phyloP scores from a whole-genome alignment of 495 filamentous ascomycete species.

The Immersiella caudata region DNA sequence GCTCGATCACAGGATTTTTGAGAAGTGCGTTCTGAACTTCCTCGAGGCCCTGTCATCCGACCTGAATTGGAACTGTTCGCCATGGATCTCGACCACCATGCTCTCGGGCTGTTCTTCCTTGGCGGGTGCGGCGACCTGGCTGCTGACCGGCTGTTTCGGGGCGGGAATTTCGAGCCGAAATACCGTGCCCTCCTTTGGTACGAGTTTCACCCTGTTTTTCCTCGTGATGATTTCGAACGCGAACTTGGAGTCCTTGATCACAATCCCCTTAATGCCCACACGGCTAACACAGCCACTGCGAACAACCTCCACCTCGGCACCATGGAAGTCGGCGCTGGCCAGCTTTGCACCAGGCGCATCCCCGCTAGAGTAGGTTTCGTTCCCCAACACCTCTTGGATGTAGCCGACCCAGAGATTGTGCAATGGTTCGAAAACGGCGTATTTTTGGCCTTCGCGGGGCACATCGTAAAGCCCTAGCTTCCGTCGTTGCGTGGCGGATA shows the following conservation, averaged over 20 bases:
- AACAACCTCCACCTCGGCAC: slow-evolving; percentile 81
- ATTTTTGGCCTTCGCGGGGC: slow-evolving; percentile 67
- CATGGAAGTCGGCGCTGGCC: slow-evolving; percentile 85
- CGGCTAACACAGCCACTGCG: slow-evolving; percentile 75
- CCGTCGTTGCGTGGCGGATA: slow-evolving; percentile 82
- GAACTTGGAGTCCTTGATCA: slow-evolving; percentile 84
- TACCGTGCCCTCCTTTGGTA: slow-evolving; percentile 88
- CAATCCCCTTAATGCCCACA: slow-evolving; percentile 83
- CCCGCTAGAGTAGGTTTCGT: slow-evolving; percentile 47
- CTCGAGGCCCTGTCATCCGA: slow-evolving; percentile 83
- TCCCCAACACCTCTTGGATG: slow-evolving; percentile 72
- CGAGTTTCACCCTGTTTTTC: slow-evolving; percentile 65
- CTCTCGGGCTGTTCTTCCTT: slow-evolving; percentile 33
- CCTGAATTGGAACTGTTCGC: slow-evolving; percentile 80
- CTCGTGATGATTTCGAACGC: slow-evolving; percentile 81
- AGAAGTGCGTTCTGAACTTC: slow-evolving; percentile 82
- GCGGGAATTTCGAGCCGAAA: slow-evolving; percentile 76
- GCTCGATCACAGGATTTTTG: slow-evolving; percentile 61
- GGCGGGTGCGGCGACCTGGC: slow-evolving; percentile 3
- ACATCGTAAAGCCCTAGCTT: slow-evolving; percentile 71
- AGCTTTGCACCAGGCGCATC: slow-evolving; percentile 63
- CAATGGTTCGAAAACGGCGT: slow-evolving; percentile 74
- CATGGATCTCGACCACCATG: slow-evolving; percentile 84
- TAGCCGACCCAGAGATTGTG: slow-evolving; percentile 81
- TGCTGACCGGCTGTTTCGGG: slow-evolving; percentile 27